Evolutionary conservation across 2,329 filamentous ascomycete species (phyloP), one percentile per base, ranked within the genome.

Genomic region (Didymella arachidicola): DNA sequence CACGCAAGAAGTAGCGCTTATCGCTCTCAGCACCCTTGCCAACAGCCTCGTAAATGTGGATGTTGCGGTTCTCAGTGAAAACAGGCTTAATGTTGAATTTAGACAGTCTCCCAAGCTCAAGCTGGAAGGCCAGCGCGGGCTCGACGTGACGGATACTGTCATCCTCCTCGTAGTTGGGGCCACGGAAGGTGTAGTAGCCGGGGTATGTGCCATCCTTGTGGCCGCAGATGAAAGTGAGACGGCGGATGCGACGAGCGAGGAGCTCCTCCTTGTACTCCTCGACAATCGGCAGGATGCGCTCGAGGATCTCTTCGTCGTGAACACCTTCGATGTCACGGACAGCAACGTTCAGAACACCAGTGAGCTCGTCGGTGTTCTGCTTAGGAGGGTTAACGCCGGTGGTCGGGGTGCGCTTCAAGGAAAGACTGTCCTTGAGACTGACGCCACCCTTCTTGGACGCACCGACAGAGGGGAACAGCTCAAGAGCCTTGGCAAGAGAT

Each of bases 41-140:
- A 71, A 96, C 83, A 67, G 92, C 95, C 83, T 98, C 93, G 80
- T 98, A 99, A 60, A 99, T 93, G 83, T 99, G 95, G 66, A 99
- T 97, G 80, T 96, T 98, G 75, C 96, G 91, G 84, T 99, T 99
- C 80, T 98, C 93, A 0, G 95, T 98, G 81, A 99, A 99, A 50
- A 99, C 93, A 2, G 95, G 94, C 82, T 93, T 96, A 81, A 98
- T 96, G 82, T 93, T 89, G 87, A 99, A 99, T 82, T 97, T 98
- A 73, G 90, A 91, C 29, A 99, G 87, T 78, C 95, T 91, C 59
- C 89, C 90, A 64, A 99, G 88, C 80, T 99, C 95, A 77, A 98
- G 91, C 84, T 99, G 95, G 91, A 98, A 99, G 74, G 95, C 93
- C 78, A 97, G 85, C 54, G 95, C 94, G 49, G 95, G 95, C 81